A percentile compares a stretch with the other conserved stretches of the same genome.
Conservation (phyloP, 2,329 filamentous ascomycete genomes). For the Endoconidiophora polonica region DNA sequence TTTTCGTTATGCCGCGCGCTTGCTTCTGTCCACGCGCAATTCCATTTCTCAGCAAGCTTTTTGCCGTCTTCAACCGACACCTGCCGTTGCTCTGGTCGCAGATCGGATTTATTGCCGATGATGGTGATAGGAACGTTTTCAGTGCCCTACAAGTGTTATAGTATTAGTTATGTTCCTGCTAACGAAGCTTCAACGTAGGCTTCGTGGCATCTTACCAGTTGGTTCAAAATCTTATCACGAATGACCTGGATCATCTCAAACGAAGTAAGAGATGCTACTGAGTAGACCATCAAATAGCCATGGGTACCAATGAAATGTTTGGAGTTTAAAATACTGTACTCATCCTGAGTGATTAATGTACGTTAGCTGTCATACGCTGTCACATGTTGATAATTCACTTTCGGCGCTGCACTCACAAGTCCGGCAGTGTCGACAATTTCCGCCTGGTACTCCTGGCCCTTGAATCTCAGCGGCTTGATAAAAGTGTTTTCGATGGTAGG, state of each 20-base stretch:
- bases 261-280: slow-evolving; percentile 81
- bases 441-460: slow-evolving; percentile 81
- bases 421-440: slow-evolving; percentile 98
- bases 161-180: not conserved
- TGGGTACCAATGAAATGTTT: slow-evolving; percentile 99
- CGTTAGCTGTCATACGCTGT: not conserved
- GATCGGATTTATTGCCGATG: slow-evolving; percentile 92
- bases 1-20: slow-evolving; percentile 91
- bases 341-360: slow-evolving; percentile 44
- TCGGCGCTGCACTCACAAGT: slow-evolving; percentile 40
- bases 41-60: slow-evolving; percentile 68
- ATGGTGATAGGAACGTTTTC: slow-evolving; percentile 87
- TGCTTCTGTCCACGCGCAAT: slow-evolving; percentile 88
- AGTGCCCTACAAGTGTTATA: slow-evolving; percentile 46
- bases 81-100: slow-evolving; percentile 83
- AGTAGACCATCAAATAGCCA: slow-evolving; percentile 97
- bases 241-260: slow-evolving; percentile 98
- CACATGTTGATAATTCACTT: not conserved
- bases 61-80: slow-evolving; percentile 74
- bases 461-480: slow-evolving; percentile 84
- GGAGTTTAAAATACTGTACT: slow-evolving; percentile 95
- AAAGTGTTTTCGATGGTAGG: slow-evolving; percentile 99
- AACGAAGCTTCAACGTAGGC: not conserved
- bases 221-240: slow-evolving; percentile 91
- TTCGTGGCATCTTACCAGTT: slow-evolving; percentile 48